These are phyloP conservation scores for Centella asiatica DNA, from an alignment of 129 eudicot genomes.

Conservation along the genomic window DNA sequence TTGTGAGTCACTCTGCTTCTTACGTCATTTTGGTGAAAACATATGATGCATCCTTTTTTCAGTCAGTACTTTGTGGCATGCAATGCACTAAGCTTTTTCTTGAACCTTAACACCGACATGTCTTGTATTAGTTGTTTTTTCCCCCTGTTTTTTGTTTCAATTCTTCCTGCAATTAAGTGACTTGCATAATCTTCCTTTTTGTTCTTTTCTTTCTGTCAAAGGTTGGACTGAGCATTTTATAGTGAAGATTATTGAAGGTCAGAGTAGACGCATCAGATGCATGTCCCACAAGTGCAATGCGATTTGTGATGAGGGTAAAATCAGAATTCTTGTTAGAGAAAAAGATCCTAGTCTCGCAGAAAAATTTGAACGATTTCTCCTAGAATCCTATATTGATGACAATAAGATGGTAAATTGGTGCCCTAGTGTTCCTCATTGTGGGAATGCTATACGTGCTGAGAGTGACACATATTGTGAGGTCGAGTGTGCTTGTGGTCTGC, in stretches of 20 bases:
- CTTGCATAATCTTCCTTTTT: neutral
- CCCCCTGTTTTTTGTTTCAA: neutral
- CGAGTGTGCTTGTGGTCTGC: slow-evolving; percentile 6
- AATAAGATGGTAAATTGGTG: slow-evolving; percentile 3
- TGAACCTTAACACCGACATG: neutral
- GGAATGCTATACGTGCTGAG: slow-evolving; percentile 6
- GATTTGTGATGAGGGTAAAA: slow-evolving; percentile 5
- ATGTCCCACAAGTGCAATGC: slow-evolving; percentile 7
- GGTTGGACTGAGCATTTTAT: slow-evolving; percentile 12
- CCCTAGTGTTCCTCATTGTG: slow-evolving; percentile 6
- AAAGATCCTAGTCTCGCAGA: slow-evolving; percentile 5
- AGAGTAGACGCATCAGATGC: slow-evolving; percentile 8
- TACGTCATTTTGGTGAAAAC: neutral
- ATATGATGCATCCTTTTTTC: neutral
- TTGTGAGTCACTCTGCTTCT: slow-evolving; percentile 1
- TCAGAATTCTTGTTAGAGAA: neutral
- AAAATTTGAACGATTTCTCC: neutral
- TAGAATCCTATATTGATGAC: slow-evolving; percentile 10
- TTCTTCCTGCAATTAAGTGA: neutral
- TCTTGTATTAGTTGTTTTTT: neutral
- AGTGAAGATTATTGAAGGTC: slow-evolving; percentile 4
- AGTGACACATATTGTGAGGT: slow-evolving; percentile 1
- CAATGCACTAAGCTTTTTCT: neutral
- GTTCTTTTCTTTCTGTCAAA: neutral
- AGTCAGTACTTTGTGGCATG: too few relatives aligned